A percentile compares a stretch with the other conserved stretches of the same genome.
Evolutionary conservation across 2,329 filamentous ascomycete species (phyloP).

Genomic region (Cladorrhinum sp.): DNA sequence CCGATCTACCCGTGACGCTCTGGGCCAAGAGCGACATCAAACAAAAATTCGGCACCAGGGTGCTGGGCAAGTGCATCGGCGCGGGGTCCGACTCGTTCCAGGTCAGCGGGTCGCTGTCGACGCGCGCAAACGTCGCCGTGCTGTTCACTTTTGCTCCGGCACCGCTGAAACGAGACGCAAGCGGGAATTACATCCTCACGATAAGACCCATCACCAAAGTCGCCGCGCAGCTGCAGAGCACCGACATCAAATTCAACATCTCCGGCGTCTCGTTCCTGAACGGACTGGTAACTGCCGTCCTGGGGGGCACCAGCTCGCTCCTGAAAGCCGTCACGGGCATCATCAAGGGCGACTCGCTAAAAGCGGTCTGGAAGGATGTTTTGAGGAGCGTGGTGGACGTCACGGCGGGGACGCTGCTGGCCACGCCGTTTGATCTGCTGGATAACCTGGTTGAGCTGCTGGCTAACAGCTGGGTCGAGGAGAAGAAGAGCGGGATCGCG

Average conservation of each 20-base stretch:
- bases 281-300: conserved; percentile 12
- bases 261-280: conserved; percentile 12
- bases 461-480: conserved; percentile 11
- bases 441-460: conserved; percentile 16
- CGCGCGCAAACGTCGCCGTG: conserved; percentile 12
- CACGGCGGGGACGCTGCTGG: conserved; percentile 8
- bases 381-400: conserved; percentile 11
- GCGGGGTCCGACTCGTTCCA: conserved; percentile 11
- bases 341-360: conserved; percentile 15
- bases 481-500: conserved; percentile 9
- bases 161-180: conserved; percentile 6
- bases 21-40: conserved; percentile 9
- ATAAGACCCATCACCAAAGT: conserved; percentile 18
- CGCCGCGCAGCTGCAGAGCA: conserved; percentile 10
- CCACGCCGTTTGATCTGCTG: conserved; percentile 14
- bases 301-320: conserved; percentile 14
- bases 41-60: conserved; percentile 10
- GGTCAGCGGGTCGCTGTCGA: conserved; percentile 3
- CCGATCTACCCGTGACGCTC: conserved; percentile 16
- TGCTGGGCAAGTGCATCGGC: conserved; percentile 9
- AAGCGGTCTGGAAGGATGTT: conserved; percentile 13
- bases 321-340: conserved; percentile 14
- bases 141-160: conserved; percentile 15
- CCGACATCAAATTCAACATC: conserved; percentile 16
- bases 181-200: conserved; percentile 17